Percentiles rank a stretch among this genome's conserved stretches.
phyloP scores from a whole-genome alignment of 345 rosid species.

The Physaria fendleri region DNA sequence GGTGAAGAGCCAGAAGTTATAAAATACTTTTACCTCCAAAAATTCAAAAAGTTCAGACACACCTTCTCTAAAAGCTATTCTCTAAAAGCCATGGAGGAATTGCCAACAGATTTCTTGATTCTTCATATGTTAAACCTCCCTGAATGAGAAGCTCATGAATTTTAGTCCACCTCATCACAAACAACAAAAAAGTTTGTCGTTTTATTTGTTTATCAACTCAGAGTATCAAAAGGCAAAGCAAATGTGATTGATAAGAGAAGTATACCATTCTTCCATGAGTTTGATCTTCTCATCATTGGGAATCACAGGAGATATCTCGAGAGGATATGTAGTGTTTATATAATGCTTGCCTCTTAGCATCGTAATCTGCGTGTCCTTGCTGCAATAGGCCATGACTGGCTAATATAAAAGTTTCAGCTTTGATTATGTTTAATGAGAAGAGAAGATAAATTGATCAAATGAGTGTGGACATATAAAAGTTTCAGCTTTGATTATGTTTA shows the following conservation, averaged over 20 bases:
- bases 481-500: too few relatives aligned
- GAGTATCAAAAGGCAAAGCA: background rate
- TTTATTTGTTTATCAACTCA: background rate
- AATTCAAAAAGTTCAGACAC: slow-evolving; percentile 61
- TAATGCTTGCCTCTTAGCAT: slow-evolving; percentile 67
- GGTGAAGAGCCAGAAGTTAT: too few relatives aligned
- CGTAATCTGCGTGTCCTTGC: slow-evolving; percentile 62
- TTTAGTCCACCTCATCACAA: slow-evolving; percentile 65
- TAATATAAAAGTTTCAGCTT: too few relatives aligned
- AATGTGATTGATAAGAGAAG: background rate
- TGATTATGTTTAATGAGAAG: too few relatives aligned
- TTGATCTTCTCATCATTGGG: slow-evolving; percentile 71
- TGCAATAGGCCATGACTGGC: slow-evolving; percentile 75
- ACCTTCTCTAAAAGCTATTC: slow-evolving; percentile 85
- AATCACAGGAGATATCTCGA: slow-evolving; percentile 63
- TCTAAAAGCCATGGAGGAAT: too few relatives aligned
- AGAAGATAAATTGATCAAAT: too few relatives aligned
- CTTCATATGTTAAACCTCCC: slow-evolving; percentile 82
- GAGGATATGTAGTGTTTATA: slow-evolving; percentile 66
- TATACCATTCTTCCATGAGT: slow-evolving; percentile 93
- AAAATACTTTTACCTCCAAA: slow-evolving; percentile 83
- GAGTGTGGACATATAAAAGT: too few relatives aligned
- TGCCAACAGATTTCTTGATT: slow-evolving; percentile 55
- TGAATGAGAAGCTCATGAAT: slow-evolving; percentile 77
- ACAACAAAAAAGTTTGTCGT: background rate